Evolutionary conservation across 306 rosid genomes (phyloP), one percentile per base, ranked within the genome.

Genomic region (Begonia peltatifolia): DNA sequence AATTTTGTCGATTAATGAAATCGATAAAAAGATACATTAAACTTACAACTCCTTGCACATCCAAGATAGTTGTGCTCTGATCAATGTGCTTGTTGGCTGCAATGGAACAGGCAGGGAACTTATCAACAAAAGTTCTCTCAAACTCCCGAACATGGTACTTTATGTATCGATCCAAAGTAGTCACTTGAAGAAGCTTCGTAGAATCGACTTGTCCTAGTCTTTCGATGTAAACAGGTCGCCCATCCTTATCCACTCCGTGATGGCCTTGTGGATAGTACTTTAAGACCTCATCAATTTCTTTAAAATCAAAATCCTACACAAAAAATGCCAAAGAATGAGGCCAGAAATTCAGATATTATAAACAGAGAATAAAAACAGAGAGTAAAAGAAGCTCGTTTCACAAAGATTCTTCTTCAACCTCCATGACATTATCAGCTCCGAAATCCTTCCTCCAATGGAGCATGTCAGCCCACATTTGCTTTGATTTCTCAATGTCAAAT

Each of bases 211-310:
- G 76, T 16, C 95, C 99, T 48, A 86, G 46, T 71, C 79, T 79
- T 81, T 86, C 94, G 17, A 86, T 86, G 58, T 86, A 90, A 49
- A 90, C 84, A 13, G 94, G 99, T 14, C 84, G 59, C 62, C 99
- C 99, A 3, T 90, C 95, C 84, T 83, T 90, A 61, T 90, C 99
- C 42, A 83, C 79, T 23, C 99, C 95, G 56, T 90, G 95, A 71
- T 90, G 71, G 51, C 96, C 95, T 11, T 86, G 96, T n/a, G 95
- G 99, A 67, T 90, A 90, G 66, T 86, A 62, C 55, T 80, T 63
- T 47, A 81, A 41, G 47, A 90, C 96, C 60, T 79, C 86, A 42
- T 61, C 62, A 5, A 67, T 55, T 78, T 86, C 99, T 64, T 79
- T 69, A 74, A 86, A 90, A 11, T 86, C 84, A 53, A 86, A 90